A percentile compares a stretch with the other conserved stretches of the same genome.
Conservation (phyloP, 208 protist species). For the Acanthamoeba sp. region DNA sequence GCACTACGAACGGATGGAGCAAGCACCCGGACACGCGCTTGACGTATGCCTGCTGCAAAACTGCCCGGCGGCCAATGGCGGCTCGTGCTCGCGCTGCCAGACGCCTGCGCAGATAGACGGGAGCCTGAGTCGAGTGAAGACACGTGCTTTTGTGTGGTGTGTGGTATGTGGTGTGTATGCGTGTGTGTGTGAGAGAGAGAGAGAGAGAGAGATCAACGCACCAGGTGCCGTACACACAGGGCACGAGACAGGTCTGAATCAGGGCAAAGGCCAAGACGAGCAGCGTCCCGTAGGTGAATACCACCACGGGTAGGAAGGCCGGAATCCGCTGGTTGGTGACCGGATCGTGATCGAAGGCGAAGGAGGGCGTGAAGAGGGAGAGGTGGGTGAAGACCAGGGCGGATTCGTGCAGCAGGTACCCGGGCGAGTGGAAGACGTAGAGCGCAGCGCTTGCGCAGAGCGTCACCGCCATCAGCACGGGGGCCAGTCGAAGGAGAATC, state of each 20-base stretch:
- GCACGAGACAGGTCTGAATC: neutral
- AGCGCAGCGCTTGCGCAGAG: neutral
- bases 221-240: neutral
- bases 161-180: no score
- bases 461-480: neutral
- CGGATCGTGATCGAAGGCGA: slow-evolving; percentile 1
- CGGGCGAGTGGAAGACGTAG: neutral
- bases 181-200: neutral
- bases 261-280: neutral
- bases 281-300: neutral
- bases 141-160: no score
- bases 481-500: neutral
- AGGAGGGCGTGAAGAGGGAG: neutral
- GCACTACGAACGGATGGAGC: neutral
- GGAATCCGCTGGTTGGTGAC: neutral
- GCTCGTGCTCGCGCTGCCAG: neutral
- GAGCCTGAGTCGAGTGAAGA: no score
- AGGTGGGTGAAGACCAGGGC: neutral
- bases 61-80: neutral
- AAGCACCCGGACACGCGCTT: neutral
- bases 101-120: no score
- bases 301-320: neutral
- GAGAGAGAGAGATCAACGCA: neutral
- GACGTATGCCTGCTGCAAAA: neutral
- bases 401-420: slow-evolving; percentile 43